Percentiles rank a stretch among this genome's conserved stretches.
Conservation (phyloP, 1,139 yeast species). For the Hanseniaspora uvarum region DNA sequence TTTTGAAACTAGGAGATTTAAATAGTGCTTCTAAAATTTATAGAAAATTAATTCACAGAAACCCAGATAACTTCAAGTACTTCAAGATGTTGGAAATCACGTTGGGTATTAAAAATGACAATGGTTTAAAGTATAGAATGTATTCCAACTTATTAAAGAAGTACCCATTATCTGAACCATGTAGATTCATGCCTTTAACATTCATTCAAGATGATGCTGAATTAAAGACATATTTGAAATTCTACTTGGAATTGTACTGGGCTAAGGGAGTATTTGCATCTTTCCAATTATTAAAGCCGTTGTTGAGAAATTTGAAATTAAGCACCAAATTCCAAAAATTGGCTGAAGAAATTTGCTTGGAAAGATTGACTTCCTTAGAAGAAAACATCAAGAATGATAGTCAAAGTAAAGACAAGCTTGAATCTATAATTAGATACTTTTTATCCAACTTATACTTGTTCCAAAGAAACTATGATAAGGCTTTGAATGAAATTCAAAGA, state of each 20-base stretch:
- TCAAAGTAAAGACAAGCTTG: neutral
- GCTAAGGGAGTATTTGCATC: conserved; percentile 82
- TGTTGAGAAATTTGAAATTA: conserved; percentile 45
- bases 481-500: conserved; percentile 33
- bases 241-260: conserved; percentile 53
- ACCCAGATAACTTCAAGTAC: conserved; percentile 68
- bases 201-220: conserved; percentile 48
- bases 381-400: conserved; percentile 4
- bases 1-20: conserved; percentile 35
- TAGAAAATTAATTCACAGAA: conserved; percentile 65
- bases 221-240: conserved; percentile 39
- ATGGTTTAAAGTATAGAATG: conserved; percentile 41
- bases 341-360: conserved; percentile 46
- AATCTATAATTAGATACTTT: conserved; percentile 39
- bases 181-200: conserved; percentile 64
- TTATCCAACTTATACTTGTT: conserved; percentile 70
- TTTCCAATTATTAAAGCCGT: conserved; percentile 73
- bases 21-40: conserved; percentile 62
- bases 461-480: conserved; percentile 42
- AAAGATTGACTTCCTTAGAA: conserved; percentile 39
- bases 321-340: conserved; percentile 28
- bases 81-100: conserved; percentile 58
- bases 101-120: conserved; percentile 38
- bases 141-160: conserved; percentile 55
- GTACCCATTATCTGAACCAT: conserved; percentile 80